A percentile compares a stretch with the other conserved stretches of the same genome.
Evolutionary conservation across 140 eudicot species (phyloP).

Genomic region (Eryngium alpinum): DNA sequence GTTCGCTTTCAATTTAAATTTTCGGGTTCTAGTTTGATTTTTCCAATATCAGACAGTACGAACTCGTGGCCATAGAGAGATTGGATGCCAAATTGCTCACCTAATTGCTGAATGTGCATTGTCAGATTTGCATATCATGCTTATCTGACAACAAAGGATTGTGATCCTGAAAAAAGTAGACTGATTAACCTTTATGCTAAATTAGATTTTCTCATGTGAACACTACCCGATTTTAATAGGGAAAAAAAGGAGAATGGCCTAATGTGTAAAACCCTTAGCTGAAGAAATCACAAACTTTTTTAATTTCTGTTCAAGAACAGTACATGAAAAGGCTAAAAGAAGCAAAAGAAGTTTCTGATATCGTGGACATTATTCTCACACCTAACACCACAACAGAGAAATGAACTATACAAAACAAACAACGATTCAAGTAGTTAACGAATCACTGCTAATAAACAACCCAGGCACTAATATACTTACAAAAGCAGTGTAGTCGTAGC

Average conservation of each 20-base stretch:
- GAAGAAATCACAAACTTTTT: too few species aligned
- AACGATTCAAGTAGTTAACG: background rate
- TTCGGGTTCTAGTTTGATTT: too few species aligned
- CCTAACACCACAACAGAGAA: background rate
- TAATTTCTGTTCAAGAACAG: too few species aligned
- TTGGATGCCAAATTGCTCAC: background rate
- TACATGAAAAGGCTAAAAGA: too few species aligned
- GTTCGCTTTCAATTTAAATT: too few species aligned
- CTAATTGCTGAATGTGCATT: background rate
- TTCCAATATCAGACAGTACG: too few species aligned
- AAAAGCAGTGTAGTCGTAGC: conserved; percentile 87
- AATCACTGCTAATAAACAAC: background rate
- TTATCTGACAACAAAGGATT: background rate
- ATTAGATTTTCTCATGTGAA: background rate
- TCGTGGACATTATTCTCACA: conserved; percentile 44
- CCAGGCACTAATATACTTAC: conserved; percentile 40
- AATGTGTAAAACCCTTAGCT: too few species aligned
- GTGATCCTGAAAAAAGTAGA: background rate
- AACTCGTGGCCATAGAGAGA: too few species aligned
- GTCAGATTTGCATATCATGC: background rate
- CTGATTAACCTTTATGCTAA: background rate
- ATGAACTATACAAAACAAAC: background rate
- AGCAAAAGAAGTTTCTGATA: too few species aligned
- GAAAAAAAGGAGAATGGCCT: background rate
- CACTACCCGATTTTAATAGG: too few species aligned